Base-by-base conservation (phyloP, 2,329 filamentous ascomycete genomes). In the Blastomyces silverae region DNA sequence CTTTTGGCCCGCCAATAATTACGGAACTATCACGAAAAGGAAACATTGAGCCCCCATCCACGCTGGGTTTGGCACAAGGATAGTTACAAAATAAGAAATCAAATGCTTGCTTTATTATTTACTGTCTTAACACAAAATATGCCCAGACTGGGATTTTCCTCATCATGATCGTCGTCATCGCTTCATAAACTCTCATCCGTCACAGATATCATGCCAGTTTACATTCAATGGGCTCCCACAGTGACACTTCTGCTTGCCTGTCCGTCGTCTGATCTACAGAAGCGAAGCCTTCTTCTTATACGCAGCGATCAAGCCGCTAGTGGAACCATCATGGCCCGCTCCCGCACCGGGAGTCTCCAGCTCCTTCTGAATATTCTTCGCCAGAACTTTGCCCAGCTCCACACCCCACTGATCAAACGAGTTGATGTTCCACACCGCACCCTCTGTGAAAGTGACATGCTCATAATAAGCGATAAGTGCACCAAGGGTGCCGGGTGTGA, bases 371-470 rank as follows among this genome's bases (percentile, higher is more conserved):
- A 92, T 92, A 82, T 91, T 92, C 87, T 93, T 97, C 67, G 94
- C 94, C 70, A 99, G 82, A 52, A 89, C 87, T 88, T 99, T 99
- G 78, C 94, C 94, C 67, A 99, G 83, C 84, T 99, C 94, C 56
- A 99, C 94, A 80, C 94, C 94, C 94, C 94, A 99, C 84, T 99
- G 94, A 81, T 99, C 94, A 76, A 97, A 99, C 74, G 89, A 92
- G 86, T 99, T 99, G 84, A 99, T 96, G 82, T 97, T 96, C 94
- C 94, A 99, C 76, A 99, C 84, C 62, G 92, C 93, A 73, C 94
- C 94, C 82, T 99, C 94, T 48, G 91, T 95, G 79, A 99, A 99
- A 64, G 94, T 97, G 67, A 97, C 81, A 81, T 99, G 94, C 84
- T 99, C 94, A 80, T 99, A 99, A 85, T 97, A 99, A 70, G 92